Evolutionary conservation across 2,329 filamentous ascomycete species (phyloP).

Genomic region (Cladosporium sphaerospermum): DNA sequence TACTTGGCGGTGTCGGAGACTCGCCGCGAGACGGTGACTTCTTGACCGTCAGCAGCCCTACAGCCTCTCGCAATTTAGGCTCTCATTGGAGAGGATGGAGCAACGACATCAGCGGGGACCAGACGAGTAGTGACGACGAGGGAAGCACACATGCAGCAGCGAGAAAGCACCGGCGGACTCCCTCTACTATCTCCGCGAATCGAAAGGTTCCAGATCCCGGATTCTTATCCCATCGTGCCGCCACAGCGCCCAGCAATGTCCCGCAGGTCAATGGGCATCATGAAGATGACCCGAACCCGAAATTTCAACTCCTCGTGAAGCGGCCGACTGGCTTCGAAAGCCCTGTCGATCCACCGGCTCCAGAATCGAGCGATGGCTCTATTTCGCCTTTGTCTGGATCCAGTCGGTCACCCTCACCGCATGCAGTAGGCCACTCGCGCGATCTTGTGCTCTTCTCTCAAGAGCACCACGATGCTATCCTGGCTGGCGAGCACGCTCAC

Average conservation of each 20-base stretch:
- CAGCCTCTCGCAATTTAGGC: not conserved
- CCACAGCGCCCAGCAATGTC: not conserved
- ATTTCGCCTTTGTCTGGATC: constrained; percentile 1
- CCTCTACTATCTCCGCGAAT: not conserved
- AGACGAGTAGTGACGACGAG: constrained; percentile 29
- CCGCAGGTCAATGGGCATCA: constrained; percentile 3
- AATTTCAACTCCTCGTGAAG: constrained; percentile 18
- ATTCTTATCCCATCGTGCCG: not conserved
- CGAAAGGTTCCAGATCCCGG: not conserved
- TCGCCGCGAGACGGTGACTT: constrained; percentile 1
- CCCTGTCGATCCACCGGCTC: not conserved
- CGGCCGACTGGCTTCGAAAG: constrained; percentile 18
- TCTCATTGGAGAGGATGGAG: constrained; percentile 26
- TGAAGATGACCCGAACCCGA: not conserved
- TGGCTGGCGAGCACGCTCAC: not conserved
- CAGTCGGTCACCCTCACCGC: constrained; percentile 8
- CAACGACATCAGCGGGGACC: constrained; percentile 30
- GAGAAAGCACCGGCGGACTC: not conserved
- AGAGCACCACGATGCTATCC: not conserved
- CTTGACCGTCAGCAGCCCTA: constrained; percentile 11
- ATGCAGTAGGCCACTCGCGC: not conserved
- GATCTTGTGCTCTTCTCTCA: constrained; percentile 6
- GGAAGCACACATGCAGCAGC: not conserved
- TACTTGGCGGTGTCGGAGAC: not conserved
- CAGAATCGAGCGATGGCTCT: constrained; percentile 5